phyloP scores from a whole-genome alignment of 164 flowering plant genomes.

The Vitis rotundifolia region DNA sequence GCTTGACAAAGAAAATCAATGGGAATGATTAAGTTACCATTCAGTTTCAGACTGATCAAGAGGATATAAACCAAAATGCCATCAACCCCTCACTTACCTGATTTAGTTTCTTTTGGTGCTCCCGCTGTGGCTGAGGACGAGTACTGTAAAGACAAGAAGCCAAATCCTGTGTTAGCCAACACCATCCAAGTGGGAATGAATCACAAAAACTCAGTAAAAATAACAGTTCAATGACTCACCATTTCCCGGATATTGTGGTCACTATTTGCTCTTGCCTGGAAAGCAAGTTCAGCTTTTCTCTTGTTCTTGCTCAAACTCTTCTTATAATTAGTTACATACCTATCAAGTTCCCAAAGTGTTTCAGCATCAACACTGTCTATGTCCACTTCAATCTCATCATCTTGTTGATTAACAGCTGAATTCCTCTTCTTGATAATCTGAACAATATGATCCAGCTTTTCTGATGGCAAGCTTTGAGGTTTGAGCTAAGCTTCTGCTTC shows the following conservation, averaged over 20 bases:
- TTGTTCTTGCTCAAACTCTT: conserved; percentile 65
- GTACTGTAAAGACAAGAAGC: conserved; percentile 30
- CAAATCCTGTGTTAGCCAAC: not conserved
- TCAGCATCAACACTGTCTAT: conserved; percentile 82
- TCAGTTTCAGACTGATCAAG: not conserved
- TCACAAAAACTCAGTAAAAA: not conserved
- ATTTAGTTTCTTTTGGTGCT: conserved; percentile 30
- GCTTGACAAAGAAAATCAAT: conserved; percentile 2
- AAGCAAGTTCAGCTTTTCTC: conserved; percentile 54
- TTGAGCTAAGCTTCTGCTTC: conserved; percentile 74
- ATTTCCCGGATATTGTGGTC: conserved; percentile 16
- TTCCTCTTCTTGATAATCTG: conserved; percentile 82
- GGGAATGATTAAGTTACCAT: not conserved
- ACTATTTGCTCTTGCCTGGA: conserved; percentile 36
- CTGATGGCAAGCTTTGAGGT: conserved; percentile 74
- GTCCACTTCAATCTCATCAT: conserved; percentile 91
- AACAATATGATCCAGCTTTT: conserved; percentile 74
- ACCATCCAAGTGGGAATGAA: not conserved
- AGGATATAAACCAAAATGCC: not conserved
- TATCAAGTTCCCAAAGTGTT: conserved; percentile 91
- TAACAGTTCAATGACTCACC: conserved; percentile 24
- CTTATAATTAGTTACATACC: conserved; percentile 66
- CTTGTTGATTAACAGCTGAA: conserved; percentile 60
- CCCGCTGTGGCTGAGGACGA: conserved; percentile 20
- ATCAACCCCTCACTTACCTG: conserved; percentile 28